Evolutionary conservation across 139 green algal genomes (phyloP), one percentile per base, ranked within the genome.

Genomic region (Auxenochlorella protothecoides): DNA sequence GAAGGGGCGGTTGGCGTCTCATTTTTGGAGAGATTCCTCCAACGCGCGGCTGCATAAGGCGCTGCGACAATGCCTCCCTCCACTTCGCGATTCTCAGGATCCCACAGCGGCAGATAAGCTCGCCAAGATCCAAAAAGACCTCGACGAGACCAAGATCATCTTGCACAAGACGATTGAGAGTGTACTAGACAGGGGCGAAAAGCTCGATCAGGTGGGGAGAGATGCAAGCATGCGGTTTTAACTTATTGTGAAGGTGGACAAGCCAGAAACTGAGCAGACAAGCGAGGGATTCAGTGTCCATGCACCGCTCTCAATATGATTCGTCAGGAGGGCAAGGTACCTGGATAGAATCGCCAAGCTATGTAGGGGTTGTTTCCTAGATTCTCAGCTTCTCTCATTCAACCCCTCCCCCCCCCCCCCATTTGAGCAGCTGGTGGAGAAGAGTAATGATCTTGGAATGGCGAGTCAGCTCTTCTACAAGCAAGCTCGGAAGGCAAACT

Each of bases 151-250:
- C 3, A 87, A 90, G 71, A 81, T 95, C 65, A 85, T 96, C 8
- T 83, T 97, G 81, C 94, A 99, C 79, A 89, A 97, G 74, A 99
- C 95, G 4, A 99, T 99, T 68, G 95, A 99, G 78, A 93, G 84
- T 71, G 93, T 99, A 74, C 82, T 99, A 72, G 86, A 89, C 77
- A 76, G 95, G 8, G 95, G 95, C 4, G 95, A 99, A 81, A 98
- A 98, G 87, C 80, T 99, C 57, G 95, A 99, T 72, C 83, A 78
- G 11, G 77, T 77, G 70, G 13, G 70, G 3, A 5, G 60, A 4
- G 8, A 63, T 44, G 27, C 27, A 44, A 44, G 27, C 27, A 44
- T 44, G 27, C 27, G 27, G 27, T 44, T 44, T 44, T 44, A 0
- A 44, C 27, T 44, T 44, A 44, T 44, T 44, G 27, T 44, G 27